These are phyloP conservation scores for Fagus sylvatica DNA, from an alignment of 306 rosid genomes.

Conservation along the genomic window DNA sequence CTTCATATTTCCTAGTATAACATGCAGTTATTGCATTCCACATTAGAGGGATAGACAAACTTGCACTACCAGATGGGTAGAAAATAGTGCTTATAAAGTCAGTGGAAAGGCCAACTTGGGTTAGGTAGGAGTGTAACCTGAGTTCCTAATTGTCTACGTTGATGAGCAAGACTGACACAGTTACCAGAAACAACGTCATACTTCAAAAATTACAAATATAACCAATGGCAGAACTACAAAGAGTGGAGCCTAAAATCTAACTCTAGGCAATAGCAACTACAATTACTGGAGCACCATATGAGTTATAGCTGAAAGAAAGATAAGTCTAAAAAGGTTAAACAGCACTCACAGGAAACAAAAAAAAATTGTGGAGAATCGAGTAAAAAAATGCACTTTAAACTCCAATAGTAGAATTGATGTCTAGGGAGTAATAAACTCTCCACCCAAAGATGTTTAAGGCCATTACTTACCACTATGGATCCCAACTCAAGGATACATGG, in stretches of 20 bases:
- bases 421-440: neutral
- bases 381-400: neutral
- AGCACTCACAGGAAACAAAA: neutral
- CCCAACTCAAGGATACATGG: neutral
- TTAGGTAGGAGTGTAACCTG: neutral
- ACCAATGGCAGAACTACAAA: neutral
- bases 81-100: neutral
- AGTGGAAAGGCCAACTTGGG: neutral
- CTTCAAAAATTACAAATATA: neutral
- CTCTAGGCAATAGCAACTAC: neutral
- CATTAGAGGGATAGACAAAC: neutral
- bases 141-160: neutral
- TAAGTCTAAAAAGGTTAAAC: neutral
- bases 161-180: neutral
- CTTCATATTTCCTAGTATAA: neutral
- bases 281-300: neutral
- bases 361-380: neutral
- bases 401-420: neutral
- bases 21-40: neutral
- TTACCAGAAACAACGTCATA: neutral
- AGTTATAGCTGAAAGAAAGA: neutral
- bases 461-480: neutral
- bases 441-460: neutral
- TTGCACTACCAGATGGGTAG: conserved; percentile 1
- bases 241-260: neutral